phyloP scores from a whole-genome alignment of 2,329 filamentous ascomycete species.

The Juglanconis juglandina region DNA sequence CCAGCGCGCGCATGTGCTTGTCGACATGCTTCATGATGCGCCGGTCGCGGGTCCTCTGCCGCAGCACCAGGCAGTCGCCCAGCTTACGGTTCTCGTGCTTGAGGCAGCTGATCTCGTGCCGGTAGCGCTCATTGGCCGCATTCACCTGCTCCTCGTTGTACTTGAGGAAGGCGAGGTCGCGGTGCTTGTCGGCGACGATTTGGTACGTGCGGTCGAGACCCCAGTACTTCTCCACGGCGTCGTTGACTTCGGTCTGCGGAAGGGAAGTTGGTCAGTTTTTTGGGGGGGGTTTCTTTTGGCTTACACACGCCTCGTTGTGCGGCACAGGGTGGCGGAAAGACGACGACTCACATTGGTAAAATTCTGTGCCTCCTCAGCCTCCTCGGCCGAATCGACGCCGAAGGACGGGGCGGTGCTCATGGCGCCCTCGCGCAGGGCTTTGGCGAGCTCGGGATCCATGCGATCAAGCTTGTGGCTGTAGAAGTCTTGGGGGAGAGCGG shows the following conservation, averaged over 20 bases:
- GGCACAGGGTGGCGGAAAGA: no score
- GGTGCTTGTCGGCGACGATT: slow-evolving; percentile 5
- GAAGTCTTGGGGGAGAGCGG: slow-evolving; percentile 2
- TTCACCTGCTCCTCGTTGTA: slow-evolving; percentile 7
- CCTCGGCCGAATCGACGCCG: not conserved
- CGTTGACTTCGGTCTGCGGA: slow-evolving; percentile 18
- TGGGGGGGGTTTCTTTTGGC: no score
- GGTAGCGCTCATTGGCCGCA: slow-evolving; percentile 6
- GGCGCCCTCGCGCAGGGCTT: slow-evolving; percentile 20
- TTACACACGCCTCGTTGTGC: no score
- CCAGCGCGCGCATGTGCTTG: slow-evolving; percentile 7
- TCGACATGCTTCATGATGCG: slow-evolving; percentile 12
- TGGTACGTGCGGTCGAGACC: slow-evolving; percentile 5
- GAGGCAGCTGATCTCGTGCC: slow-evolving; percentile 4
- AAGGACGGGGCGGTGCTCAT: slow-evolving; percentile 19
- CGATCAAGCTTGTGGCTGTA: slow-evolving; percentile 27
- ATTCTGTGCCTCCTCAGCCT: not conserved
- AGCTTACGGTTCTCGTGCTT: slow-evolving; percentile 16
- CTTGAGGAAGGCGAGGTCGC: slow-evolving; percentile 2
- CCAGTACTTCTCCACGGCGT: slow-evolving; percentile 16
- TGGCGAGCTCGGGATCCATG: slow-evolving; percentile 29
- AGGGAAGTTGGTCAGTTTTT: not conserved
- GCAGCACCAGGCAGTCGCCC: slow-evolving; percentile 10
- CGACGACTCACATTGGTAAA: not conserved
- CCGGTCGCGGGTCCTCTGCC: slow-evolving; percentile 4